Evolutionary conservation across 768 basidiomycete genomes (phyloP).

Genomic region (Psilocybe tampanensis): DNA sequence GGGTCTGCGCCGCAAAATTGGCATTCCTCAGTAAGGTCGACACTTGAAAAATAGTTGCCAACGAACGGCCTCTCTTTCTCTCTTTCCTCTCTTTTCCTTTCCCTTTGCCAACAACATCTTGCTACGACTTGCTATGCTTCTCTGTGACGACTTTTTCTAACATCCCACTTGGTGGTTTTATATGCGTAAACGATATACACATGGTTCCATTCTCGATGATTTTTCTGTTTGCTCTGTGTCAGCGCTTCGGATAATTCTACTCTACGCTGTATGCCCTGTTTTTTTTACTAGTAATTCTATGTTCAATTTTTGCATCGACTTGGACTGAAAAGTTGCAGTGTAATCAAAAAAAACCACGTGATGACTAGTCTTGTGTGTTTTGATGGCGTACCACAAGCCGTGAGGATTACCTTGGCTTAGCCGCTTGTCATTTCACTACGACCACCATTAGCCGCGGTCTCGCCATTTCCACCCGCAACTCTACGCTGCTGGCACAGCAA

Average conservation of each 20-base stretch:
- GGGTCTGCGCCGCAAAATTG: conserved; percentile 55
- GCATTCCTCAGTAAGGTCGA: conserved; percentile 17
- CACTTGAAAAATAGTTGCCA: neutral
- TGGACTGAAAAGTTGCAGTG: too few species aligned
- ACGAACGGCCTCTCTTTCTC: neutral
- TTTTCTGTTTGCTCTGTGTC: neutral
- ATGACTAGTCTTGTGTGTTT: neutral
- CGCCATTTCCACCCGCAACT: conserved; percentile 13
- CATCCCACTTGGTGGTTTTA: neutral
- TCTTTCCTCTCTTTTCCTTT: conserved; percentile 8
- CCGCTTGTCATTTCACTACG: conserved; percentile 4
- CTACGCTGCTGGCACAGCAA: conserved; percentile 38
- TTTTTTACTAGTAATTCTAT: neutral
- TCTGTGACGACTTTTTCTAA: conserved; percentile 1
- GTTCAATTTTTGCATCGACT: too few species aligned
- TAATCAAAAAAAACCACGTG: conserved; percentile 3
- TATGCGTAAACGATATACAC: neutral
- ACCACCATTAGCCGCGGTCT: conserved; percentile 10
- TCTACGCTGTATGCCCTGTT: neutral
- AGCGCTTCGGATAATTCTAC: neutral
- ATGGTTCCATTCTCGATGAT: neutral
- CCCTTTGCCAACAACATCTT: conserved; percentile 10
- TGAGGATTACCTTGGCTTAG: neutral
- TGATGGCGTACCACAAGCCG: neutral
- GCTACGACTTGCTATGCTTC: conserved; percentile 17